Conservation (phyloP, 2,329 filamentous ascomycete species). For the Zymoseptoria ardabiliae region DNA sequence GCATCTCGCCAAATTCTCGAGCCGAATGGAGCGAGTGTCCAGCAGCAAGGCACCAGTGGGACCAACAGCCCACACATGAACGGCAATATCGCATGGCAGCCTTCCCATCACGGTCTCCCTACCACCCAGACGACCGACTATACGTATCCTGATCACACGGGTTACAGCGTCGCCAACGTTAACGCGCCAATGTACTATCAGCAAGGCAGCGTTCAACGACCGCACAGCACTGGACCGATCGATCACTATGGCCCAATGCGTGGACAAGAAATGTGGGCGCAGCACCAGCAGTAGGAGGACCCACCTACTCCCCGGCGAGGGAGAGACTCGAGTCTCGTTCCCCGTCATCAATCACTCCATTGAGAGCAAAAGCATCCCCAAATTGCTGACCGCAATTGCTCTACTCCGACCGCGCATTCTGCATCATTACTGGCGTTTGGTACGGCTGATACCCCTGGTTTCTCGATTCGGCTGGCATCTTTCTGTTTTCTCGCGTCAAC, state of each 20-base stretch:
- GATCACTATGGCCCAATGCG: constrained; percentile 58
- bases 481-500: constrained; percentile 9
- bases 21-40: constrained; percentile 69
- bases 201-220: constrained; percentile 59
- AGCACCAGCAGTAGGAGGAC: constrained; percentile 31
- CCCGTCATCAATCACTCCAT: neutral
- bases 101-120: constrained; percentile 67
- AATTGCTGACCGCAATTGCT: neutral
- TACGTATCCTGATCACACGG: constrained; percentile 53
- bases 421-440: constrained; percentile 18
- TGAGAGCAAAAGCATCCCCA: neutral
- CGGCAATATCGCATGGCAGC: constrained; percentile 72
- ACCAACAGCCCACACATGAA: constrained; percentile 78
- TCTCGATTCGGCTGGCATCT: constrained; percentile 12
- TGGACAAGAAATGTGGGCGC: constrained; percentile 49
- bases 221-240: constrained; percentile 59
- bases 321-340: neutral
- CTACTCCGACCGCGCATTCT: neutral
- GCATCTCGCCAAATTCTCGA: constrained; percentile 80
- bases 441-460: constrained; percentile 22
- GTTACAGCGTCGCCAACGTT: constrained; percentile 36
- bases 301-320: neutral
- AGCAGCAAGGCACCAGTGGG: constrained; percentile 66
- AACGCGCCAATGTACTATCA: constrained; percentile 69
- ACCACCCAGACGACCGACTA: constrained; percentile 67